These are phyloP conservation scores for Brassica rapa DNA, from an alignment of 345 rosid species.

Conservation along the genomic window DNA sequence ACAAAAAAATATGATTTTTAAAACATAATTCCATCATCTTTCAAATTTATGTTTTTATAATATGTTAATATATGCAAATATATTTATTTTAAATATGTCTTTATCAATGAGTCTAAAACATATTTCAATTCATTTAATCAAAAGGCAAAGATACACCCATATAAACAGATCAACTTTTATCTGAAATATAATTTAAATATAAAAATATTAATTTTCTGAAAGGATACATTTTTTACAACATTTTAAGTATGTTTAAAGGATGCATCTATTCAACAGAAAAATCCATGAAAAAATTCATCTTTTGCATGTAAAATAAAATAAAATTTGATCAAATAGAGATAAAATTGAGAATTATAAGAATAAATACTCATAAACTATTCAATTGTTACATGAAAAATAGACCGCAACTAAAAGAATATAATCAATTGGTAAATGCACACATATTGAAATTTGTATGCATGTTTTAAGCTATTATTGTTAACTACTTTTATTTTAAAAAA, in stretches of 20 bases:
- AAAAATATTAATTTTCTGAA: neutral
- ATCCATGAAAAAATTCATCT: neutral
- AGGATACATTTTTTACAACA: neutral
- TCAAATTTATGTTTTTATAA: neutral
- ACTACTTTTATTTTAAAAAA: too few species aligned
- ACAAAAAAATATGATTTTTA: neutral
- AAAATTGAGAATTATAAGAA: neutral
- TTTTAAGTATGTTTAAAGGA: neutral
- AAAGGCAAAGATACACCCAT: neutral
- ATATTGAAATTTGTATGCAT: neutral
- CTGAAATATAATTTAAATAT: neutral
- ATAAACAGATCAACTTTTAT: neutral
- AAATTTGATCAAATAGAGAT: neutral
- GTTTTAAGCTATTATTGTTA: neutral
- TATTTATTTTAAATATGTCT: neutral
- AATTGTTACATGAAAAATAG: neutral
- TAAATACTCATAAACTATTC: neutral
- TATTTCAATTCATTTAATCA: neutral
- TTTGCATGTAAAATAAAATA: neutral
- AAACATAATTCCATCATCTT: neutral
- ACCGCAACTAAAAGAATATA: neutral
- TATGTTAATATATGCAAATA: neutral
- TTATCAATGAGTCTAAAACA: neutral
- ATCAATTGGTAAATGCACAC: neutral
- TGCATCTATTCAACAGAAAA: neutral